These are phyloP conservation scores for Scheffersomyces quercinus DNA, from an alignment of 1,139 yeast genomes.

Conservation along the genomic window DNA sequence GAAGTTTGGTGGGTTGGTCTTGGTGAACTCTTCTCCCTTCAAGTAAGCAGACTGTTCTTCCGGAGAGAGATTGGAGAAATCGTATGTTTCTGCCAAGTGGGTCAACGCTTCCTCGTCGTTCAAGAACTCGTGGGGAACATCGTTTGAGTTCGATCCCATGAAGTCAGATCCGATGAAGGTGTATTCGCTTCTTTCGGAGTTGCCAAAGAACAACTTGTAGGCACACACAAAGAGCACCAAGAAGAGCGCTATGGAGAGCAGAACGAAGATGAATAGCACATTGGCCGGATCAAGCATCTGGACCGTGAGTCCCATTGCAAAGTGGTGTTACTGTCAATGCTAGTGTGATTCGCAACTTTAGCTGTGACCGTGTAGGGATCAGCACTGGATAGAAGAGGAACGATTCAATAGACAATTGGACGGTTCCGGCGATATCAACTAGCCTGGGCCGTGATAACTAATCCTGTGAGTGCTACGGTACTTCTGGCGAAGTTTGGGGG, in stretches of 20 bases:
- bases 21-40: conserved; percentile 36
- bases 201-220: conserved; percentile 1
- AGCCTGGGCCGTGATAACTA: too few species aligned
- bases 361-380: too few species aligned
- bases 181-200: conserved; percentile 8
- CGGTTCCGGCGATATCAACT: too few species aligned
- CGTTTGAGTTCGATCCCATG: conserved; percentile 8
- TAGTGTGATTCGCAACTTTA: too few species aligned
- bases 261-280: conserved; percentile 1
- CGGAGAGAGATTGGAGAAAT: conserved; percentile 40
- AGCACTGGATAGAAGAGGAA: too few species aligned
- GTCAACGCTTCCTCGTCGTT: conserved; percentile 43
- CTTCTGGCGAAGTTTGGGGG: too few species aligned
- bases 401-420: too few species aligned
- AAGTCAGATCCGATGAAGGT: conserved; percentile 11
- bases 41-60: conserved; percentile 44
- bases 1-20: conserved; percentile 33
- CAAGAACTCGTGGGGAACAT: conserved; percentile 40
- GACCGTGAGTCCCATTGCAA: too few species aligned
- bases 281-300: background rate
- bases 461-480: too few species aligned
- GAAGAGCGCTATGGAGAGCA: background rate
- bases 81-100: conserved; percentile 39
- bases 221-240: conserved; percentile 2
- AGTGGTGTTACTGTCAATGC: too few species aligned